phyloP scores from a whole-genome alignment of 202 grass and related monocot genomes.

The Carex sylvatica region DNA sequence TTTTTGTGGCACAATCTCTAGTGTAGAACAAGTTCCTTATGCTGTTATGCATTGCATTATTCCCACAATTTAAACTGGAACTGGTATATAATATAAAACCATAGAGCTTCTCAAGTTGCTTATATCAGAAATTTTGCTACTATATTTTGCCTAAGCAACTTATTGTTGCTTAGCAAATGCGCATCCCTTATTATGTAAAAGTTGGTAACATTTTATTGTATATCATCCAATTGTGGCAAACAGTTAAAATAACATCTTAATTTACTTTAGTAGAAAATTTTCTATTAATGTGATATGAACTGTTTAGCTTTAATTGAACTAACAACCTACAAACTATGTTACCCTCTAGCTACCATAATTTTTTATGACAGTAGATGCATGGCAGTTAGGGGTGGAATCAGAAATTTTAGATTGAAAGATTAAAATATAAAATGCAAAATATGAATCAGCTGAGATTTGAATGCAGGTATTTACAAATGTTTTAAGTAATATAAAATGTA shows the following conservation, averaged over 20 bases:
- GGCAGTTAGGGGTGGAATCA: too few species aligned
- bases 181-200: not conserved
- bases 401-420: too few species aligned
- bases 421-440: too few species aligned
- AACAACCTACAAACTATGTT: not conserved
- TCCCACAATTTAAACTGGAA: not conserved
- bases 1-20: not conserved
- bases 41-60: not conserved
- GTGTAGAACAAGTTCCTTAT: not conserved
- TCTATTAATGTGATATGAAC: not conserved
- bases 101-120: not conserved
- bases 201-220: not conserved
- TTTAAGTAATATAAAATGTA: too few species aligned
- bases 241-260: not conserved
- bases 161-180: not conserved
- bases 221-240: not conserved
- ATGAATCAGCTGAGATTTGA: too few species aligned
- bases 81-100: not conserved
- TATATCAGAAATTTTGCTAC: not conserved
- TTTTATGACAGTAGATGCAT: too few species aligned
- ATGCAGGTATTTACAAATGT: too few species aligned
- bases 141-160: not conserved
- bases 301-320: not conserved
- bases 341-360: too few species aligned
- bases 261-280: not conserved